Evolutionary conservation across 768 basidiomycete species (phyloP), one percentile per base, ranked within the genome.

Genomic region (Thelephora ganbajun): DNA sequence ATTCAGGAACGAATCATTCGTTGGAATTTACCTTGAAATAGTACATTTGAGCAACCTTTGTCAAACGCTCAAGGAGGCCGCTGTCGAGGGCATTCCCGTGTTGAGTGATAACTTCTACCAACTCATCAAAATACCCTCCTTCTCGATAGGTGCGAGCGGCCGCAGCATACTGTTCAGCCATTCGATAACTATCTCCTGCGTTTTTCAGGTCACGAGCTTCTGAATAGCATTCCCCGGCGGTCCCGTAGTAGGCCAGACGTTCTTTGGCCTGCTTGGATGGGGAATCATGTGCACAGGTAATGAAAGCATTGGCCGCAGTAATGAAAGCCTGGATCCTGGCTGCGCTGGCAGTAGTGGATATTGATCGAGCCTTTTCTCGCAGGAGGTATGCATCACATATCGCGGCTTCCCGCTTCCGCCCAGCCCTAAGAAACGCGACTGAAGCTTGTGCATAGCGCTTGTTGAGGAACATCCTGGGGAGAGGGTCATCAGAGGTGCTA

Each of bases 321-420:
- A 56, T 22, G 48, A 71, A 79, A 11, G 72, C 71, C 1, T 39
- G 42, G 14, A 53, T 52, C 35, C 63, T 59, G 43, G 51, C 26
- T 44, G 57, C 14, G 0, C 55, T 60, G 50, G 47, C 60, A 54
- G 49, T 35, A n/a, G n/a, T 20, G 9, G 35, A 43, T 41, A 43
- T 56, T 11, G 59, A 60, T 2, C 68, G 62, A 7, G 80, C 80
- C 22, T 67, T 57, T 51, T 76, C 70, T 47, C 77, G 70, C 5
- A 79, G 66, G 45, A 69, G 65, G 52, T 76, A 80, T 0, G 80
- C 74, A 6, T 70, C 51, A 1, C 77, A 68, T 9, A 78, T 66
- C 2, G 59, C 65, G 13, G 60, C 68, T 58, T 79, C 67, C 13
- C 66, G 66, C 0, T 51, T 59, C 42, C 65, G 55, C 1, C 51